Conservation (phyloP, 495 filamentous ascomycete species). For the Filosporella fistucella region DNA sequence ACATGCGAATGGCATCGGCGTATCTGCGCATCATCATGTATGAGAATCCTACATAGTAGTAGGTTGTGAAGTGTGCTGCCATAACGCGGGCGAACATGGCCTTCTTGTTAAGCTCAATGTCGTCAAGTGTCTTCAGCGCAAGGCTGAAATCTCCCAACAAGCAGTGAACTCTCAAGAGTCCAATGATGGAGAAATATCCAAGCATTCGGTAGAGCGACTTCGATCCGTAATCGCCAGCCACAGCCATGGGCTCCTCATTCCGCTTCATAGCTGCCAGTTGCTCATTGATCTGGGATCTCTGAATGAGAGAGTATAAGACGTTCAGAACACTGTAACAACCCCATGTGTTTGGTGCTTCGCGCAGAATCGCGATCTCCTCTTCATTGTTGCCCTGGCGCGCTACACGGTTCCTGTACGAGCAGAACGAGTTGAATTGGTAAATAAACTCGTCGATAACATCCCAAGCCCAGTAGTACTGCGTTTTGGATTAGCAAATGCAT, state of each 20-base stretch:
- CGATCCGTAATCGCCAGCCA: constrained; percentile 91
- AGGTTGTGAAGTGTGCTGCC: constrained; percentile 99
- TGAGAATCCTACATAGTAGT: constrained; percentile 99
- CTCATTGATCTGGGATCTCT: constrained; percentile 95
- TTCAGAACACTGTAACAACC: constrained; percentile 99
- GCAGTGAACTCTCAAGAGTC: constrained; percentile 92
- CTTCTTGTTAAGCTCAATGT: constrained; percentile 99
- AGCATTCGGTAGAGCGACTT: constrained; percentile 95
- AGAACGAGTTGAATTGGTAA: constrained; percentile 99
- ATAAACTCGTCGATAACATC: constrained; percentile 99
- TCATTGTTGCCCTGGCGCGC: constrained; percentile 79
- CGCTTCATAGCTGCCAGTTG: constrained; percentile 93
- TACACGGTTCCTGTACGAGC: constrained; percentile 86
- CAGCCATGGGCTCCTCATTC: constrained; percentile 76
- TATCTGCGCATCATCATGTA: constrained; percentile 99
- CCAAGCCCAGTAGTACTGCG: constrained; percentile 99
- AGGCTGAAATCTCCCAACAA: constrained; percentile 97
- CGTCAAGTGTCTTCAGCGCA: constrained; percentile 96
- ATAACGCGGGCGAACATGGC: constrained; percentile 99
- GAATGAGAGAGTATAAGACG: constrained; percentile 97
- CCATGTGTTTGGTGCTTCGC: constrained; percentile 98
- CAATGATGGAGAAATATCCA: constrained; percentile 98
- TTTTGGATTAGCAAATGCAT: neutral
- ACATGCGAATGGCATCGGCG: constrained; percentile 97
- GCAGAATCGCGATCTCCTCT: constrained; percentile 85